Conservation (phyloP, 1,284 basidiomycete genomes). For the Malassezia brasiliensis region DNA sequence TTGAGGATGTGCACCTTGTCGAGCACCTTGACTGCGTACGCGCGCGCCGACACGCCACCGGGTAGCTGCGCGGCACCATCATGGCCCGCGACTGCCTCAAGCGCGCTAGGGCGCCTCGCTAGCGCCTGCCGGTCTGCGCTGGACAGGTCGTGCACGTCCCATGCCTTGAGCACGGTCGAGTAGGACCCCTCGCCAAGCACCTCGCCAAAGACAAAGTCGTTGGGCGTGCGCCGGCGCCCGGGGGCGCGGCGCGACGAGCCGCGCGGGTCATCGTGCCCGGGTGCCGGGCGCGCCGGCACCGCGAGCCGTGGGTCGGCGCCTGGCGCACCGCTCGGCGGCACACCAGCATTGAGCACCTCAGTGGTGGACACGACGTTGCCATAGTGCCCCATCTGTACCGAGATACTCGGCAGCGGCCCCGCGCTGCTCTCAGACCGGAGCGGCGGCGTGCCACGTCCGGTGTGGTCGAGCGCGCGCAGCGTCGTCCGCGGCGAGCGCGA, state of each 20-base stretch:
- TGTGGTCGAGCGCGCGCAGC: neutral
- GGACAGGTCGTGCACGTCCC: slow-evolving; percentile 31
- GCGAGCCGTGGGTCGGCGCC: neutral
- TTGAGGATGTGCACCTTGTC: slow-evolving; percentile 48
- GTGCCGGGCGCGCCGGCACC: neutral
- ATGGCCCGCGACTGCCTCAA: slow-evolving; percentile 9
- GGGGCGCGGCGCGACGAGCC: neutral
- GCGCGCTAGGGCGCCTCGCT: neutral
- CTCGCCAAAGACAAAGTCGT: slow-evolving; percentile 46
- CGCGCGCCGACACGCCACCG: slow-evolving; percentile 20
- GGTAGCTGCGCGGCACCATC: neutral
- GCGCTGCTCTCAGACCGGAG: too few relatives aligned
- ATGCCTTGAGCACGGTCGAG: slow-evolving; percentile 45
- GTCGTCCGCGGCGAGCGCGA: neutral
- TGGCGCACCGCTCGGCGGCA: neutral
- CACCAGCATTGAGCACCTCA: neutral
- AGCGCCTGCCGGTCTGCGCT: slow-evolving; percentile 1
- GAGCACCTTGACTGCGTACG: slow-evolving; percentile 44
- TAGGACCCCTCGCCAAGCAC: slow-evolving; percentile 46
- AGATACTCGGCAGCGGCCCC: neutral
- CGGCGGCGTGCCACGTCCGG: neutral
- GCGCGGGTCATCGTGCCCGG: neutral
- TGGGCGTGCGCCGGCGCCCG: slow-evolving; percentile 20
- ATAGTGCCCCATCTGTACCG: neutral
- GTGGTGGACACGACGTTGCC: neutral